Percentiles rank a stretch among this genome's conserved stretches.
Evolutionary conservation across 108 stramenopile species (phyloP).

Genomic region (Cyclotella distinguenda): DNA sequence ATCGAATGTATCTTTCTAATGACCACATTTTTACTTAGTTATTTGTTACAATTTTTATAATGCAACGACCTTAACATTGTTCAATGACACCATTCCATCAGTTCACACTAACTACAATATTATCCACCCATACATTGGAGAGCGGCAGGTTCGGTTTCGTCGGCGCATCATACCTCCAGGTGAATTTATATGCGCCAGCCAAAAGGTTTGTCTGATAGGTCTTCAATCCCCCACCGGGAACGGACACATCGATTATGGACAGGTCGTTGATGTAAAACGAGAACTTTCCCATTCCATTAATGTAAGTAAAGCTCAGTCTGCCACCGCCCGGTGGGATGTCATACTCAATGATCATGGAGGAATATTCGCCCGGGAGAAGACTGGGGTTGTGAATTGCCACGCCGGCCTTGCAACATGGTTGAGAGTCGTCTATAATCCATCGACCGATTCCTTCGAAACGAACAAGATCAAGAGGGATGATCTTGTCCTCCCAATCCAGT

Average conservation of each 20-base stretch:
- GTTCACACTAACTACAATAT: not conserved
- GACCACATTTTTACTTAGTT: too few relatives aligned
- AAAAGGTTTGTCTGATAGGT: not conserved
- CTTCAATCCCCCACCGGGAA: constrained; percentile 3
- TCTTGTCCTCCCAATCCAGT: not conserved
- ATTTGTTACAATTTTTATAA: too few relatives aligned
- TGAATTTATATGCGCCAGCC: not conserved
- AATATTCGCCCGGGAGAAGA: constrained; percentile 2
- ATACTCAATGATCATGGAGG: not conserved
- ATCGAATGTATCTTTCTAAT: too few relatives aligned
- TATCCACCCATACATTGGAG: constrained; percentile 7
- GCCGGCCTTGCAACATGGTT: not conserved
- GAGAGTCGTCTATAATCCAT: not conserved
- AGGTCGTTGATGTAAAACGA: not conserved
- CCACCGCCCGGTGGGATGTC: not conserved
- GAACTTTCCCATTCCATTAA: not conserved
- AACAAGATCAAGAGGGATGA: not conserved
- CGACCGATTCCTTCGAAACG: not conserved
- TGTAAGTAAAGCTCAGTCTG: not conserved
- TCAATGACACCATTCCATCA: not conserved
- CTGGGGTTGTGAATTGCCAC: not conserved
- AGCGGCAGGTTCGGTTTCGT: not conserved
- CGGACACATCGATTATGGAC: not conserved
- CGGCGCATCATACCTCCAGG: constrained; percentile 6
- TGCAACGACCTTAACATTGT: too few relatives aligned